Evolutionary conservation across 306 rosid genomes (phyloP), one percentile per base, ranked within the genome.

Genomic region (Vachellia pachyceras): DNA sequence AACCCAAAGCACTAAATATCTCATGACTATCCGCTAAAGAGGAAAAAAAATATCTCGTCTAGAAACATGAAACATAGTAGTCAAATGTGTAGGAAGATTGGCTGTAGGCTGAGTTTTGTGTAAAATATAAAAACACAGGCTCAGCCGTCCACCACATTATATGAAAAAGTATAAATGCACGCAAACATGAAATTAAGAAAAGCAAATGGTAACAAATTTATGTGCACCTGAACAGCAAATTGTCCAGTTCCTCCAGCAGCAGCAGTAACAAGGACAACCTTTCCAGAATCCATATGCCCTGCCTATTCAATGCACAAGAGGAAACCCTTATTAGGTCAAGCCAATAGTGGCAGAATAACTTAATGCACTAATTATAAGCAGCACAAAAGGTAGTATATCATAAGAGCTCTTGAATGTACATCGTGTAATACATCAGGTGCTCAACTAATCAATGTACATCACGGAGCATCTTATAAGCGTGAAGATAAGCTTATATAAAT

Each of bases 211-310:
- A 57, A 6, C 47, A 23, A 57, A 87, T 54, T 83, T 64, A 58
- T 47, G 75, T 41, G 52, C 69, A 95, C 99, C 98, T 93, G 99
- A 82, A 95, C 99, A 57, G 98, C 99, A 63, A 95, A 95, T 89
- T 95, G 99, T 75, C 99, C 99, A 7, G 99, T 95, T 84, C 99
- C 99, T 80, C 99, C 99, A 18, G 99, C 99, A n/a, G 99, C 99
- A 83, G 99, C 99, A 85, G 99, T 95, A 50, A 95, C 98, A 87
- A 95, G 94, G 78, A 95, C 96, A 47, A 77, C 85, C 44, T 95
- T 89, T 84, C 97, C 94, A 84, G 95, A 91, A 89, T 93, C 97
- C 93, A 91, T 90, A 54, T 91, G 89, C 76, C 92, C 98, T 22
- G 91, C 97, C 99, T 95, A 83, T 49, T 76, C 64, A 80, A 66